Evolutionary conservation across 108 stramenopile genomes (phyloP).

Genomic region (Phaeodactylum tricornutum): DNA sequence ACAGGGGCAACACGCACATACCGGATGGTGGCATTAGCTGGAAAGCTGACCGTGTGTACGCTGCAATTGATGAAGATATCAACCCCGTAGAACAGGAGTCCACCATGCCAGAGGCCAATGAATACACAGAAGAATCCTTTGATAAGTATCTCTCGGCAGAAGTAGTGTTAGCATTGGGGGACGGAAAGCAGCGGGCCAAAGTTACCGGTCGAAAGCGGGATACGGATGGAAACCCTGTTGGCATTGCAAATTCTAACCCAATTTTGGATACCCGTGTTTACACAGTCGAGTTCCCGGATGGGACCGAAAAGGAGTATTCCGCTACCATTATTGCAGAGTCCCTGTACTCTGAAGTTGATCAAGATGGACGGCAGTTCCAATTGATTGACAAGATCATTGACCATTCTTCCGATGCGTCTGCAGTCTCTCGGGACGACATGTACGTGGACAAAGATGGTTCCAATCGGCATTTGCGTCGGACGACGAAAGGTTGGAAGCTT

Average conservation of each 20-base stretch:
- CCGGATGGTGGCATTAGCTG: too few relatives aligned
- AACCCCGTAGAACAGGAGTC: too few relatives aligned
- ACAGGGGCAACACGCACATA: too few relatives aligned
- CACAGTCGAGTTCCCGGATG: constrained; percentile 12
- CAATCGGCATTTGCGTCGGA: constrained; percentile 5
- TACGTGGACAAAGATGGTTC: too few relatives aligned
- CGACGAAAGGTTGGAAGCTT: constrained; percentile 48
- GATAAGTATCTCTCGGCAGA: constrained; percentile 15
- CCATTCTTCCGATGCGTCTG: background rate
- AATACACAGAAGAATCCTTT: constrained; percentile 1
- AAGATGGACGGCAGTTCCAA: constrained; percentile 8
- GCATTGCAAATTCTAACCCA: constrained; percentile 6
- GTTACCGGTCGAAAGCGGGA: constrained; percentile 2
- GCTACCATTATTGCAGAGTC: constrained; percentile 27
- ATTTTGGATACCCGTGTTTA: constrained; percentile 15
- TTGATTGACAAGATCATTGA: background rate
- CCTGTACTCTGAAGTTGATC: constrained; percentile 12
- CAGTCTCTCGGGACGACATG: background rate
- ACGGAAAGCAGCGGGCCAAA: background rate
- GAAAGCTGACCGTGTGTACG: too few relatives aligned
- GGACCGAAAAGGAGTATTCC: constrained; percentile 1
- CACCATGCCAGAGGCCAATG: too few relatives aligned
- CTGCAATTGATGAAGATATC: too few relatives aligned
- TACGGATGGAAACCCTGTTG: constrained; percentile 12
- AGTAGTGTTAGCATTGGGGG: constrained; percentile 3